These are phyloP conservation scores for Plasmopara halstedii DNA, from an alignment of 352 stramenopile species.

Conservation along the genomic window DNA sequence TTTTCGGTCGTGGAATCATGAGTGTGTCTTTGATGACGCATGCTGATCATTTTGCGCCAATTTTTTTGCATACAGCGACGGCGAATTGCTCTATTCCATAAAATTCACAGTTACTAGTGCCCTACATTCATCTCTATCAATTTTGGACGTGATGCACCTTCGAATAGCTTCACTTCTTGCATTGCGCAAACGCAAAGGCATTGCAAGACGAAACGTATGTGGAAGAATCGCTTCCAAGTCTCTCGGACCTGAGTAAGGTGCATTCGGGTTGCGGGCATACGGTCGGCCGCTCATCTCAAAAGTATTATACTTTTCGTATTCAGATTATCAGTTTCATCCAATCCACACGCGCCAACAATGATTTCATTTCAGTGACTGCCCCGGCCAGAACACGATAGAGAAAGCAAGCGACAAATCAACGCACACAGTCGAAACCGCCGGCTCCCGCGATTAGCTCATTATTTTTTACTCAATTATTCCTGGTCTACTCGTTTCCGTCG, in stretches of 20 bases:
- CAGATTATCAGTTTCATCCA: not conserved
- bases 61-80: slow-evolving; percentile 70
- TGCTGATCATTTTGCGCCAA: slow-evolving; percentile 67
- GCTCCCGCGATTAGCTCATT: slow-evolving; percentile 12
- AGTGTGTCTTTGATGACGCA: slow-evolving; percentile 30
- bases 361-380: slow-evolving; percentile 6
- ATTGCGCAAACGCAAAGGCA: slow-evolving; percentile 10
- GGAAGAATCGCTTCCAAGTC: slow-evolving; percentile 57
- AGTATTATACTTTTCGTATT: not conserved
- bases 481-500: not conserved
- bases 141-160: slow-evolving; percentile 18
- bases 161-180: slow-evolving; percentile 46
- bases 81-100: slow-evolving; percentile 43
- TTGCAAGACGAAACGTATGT: slow-evolving; percentile 42
- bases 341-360: slow-evolving; percentile 11
- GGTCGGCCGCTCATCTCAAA: slow-evolving; percentile 55
- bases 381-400: slow-evolving; percentile 19
- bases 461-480: slow-evolving; percentile 1
- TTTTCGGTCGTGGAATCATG: slow-evolving; percentile 10
- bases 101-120: not conserved
- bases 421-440: slow-evolving; percentile 22
- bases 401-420: slow-evolving; percentile 12
- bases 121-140: not conserved
- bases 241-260: slow-evolving; percentile 33
- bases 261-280: slow-evolving; percentile 53